Evolutionary conservation across 2,329 filamentous ascomycete species (phyloP), one percentile per base, ranked within the genome.

Genomic region (Colletotrichum liriopes): DNA sequence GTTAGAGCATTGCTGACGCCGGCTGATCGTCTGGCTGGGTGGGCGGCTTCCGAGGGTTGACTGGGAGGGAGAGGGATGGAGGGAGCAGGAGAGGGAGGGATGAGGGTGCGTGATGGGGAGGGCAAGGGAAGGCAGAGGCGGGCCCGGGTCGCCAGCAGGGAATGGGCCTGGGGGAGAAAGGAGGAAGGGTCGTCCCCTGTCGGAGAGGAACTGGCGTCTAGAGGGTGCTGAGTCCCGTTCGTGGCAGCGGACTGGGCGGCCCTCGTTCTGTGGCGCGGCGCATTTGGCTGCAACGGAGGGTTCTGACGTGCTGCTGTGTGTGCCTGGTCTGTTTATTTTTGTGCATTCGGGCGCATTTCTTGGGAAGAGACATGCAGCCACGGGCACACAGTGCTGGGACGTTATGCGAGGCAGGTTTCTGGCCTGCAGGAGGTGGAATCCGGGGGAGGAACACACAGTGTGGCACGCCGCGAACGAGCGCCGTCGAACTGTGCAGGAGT

Each of bases 51-150:
- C 47, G 23, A 45, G 51, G 51, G 26, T 58, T 59, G 16, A n/a
- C 54, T 45, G 54, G 45, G 66, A 39, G 67, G 69, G 65, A 71
- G 39, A 66, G 68, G 51, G 67, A 60, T 69, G 49, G 65, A 71
- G 59, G 67, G 67, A 73, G 71, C n/a, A 62, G 55, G 61, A 71
- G 45, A 71, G 71, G 47, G 60, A 63, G 67, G 71, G 71, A 61
- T 64, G 70, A 65, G 65, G 59, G 60, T 64, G 66, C 47, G 70
- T 60, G 70, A 71, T 65, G 55, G 60, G 60, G 60, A 60, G 66
- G 62, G 67, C 58, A 23, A 62, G 67, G 67, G 51, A 56, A 65
- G 47, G 41, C 43, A 60, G 39, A 61, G 54, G 59, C 51, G 65
- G 69, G 69, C 58, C 58, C 35, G 61, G 47, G 29, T 54, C 18